Conservation (phyloP, 2,329 filamentous ascomycete species). For the Hirsutella thompsonii region DNA sequence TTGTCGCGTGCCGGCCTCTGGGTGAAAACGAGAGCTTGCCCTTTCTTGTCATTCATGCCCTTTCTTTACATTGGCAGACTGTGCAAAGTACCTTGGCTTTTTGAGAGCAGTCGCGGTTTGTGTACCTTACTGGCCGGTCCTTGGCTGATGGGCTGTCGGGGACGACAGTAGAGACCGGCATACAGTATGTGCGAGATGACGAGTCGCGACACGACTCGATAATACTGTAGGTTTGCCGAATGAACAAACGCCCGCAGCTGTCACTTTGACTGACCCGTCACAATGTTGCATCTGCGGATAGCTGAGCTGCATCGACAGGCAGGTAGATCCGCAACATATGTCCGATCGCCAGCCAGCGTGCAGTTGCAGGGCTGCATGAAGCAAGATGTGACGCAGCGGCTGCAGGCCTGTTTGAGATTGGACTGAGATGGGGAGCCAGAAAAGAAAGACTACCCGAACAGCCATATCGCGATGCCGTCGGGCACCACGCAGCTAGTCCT, state of each 20-base stretch:
- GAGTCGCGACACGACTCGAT: no score
- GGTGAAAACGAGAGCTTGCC: background rate
- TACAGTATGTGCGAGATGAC: no score
- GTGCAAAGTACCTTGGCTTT: no score
- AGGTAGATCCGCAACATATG: background rate
- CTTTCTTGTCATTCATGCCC: no score
- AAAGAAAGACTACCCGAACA: background rate
- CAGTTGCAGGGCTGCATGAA: slow-evolving; percentile 4
- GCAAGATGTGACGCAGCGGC: slow-evolving; percentile 6
- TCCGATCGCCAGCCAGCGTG: slow-evolving; percentile 3
- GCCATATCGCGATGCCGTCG: no score
- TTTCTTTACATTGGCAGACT: no score
- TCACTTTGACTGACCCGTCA: background rate
- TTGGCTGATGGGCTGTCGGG: no score
- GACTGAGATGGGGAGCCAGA: slow-evolving; percentile 1
- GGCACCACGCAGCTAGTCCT: no score
- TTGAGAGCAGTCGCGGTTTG: no score
- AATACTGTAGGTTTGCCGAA: background rate
- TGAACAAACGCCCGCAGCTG: background rate
- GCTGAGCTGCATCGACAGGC: background rate
- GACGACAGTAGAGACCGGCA: no score
- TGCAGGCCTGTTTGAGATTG: slow-evolving; percentile 4
- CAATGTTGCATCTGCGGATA: background rate
- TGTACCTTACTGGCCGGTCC: no score
- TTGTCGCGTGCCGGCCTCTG: background rate